Evolutionary conservation across 1,139 yeast genomes (phyloP), one percentile per base, ranked within the genome.

Genomic region (Blastobotrys malaysiensis): DNA sequence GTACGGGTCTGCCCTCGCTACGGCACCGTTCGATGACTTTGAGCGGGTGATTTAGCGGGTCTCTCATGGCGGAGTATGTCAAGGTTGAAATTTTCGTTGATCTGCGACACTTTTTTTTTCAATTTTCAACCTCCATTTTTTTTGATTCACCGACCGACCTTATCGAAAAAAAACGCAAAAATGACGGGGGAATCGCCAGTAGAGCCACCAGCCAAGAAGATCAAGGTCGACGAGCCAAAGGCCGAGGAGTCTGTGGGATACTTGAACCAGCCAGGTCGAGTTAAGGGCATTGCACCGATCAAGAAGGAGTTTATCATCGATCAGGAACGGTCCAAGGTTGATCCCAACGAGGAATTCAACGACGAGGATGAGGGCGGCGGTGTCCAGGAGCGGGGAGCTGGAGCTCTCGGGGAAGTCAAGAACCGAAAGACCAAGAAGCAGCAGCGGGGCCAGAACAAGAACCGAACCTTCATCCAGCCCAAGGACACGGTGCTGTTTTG

Each of bases 361-460:
- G 81, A 78, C 51, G 83, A 77, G 31, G 85, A 82, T 51, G 84
- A 78, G 63, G 76, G 71, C 54, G 69, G 76, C 53, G 71, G 74
- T 56, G 54, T 70, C 11, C 68, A 65, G 48, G 71, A 68, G 49
- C 67, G 75, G 62, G 81, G 79, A 9, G 81, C 76, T 57, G 78
- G 74, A 44, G 78, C 78, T 24, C 77, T 74, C 55, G 68, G 77
- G 55, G 69, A 61, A 43, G 64, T 66, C 39, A 70, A 73, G 44
- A 75, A 75, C 61, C 73, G 70, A 49, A 68, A 68, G 43, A 79
- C 78, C 56, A 71, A 74, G 48, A 78, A 80, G 69, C 79, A 80
- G 71, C 69, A 73, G 56, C 76, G 91, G 52, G 99, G 99, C 1
- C 98, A 93, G 72, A 93, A 93, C 71, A 91, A 93, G 70, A 82